Percentiles rank a stretch among this genome's conserved stretches.
Conservation (phyloP, 1,139 yeast genomes). For the Magnusiomyces fungicola region DNA sequence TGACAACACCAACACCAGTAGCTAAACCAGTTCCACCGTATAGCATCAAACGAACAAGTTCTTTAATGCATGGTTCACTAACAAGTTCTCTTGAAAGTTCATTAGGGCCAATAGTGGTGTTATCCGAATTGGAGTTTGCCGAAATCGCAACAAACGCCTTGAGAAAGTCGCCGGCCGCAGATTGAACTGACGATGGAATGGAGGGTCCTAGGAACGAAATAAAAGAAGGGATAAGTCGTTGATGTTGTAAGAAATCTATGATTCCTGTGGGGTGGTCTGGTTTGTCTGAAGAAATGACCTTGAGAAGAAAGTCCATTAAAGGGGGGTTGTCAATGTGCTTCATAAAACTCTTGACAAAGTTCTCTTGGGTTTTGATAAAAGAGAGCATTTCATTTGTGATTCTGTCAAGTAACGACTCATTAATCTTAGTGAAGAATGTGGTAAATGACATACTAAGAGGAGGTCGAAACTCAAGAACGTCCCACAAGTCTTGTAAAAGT, state of each 20-base stretch:
- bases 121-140: slow-evolving; percentile 78
- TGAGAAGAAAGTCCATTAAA: slow-evolving; percentile 72
- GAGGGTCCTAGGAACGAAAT: slow-evolving; percentile 54
- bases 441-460: slow-evolving; percentile 72
- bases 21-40: slow-evolving; percentile 88
- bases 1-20: slow-evolving; percentile 92
- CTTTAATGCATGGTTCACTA: slow-evolving; percentile 56
- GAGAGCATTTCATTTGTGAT: slow-evolving; percentile 77
- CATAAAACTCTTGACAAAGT: slow-evolving; percentile 61
- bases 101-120: slow-evolving; percentile 92
- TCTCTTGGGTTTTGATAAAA: slow-evolving; percentile 58
- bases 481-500: slow-evolving; percentile 69
- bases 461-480: slow-evolving; percentile 54
- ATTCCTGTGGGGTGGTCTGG: slow-evolving; percentile 74
- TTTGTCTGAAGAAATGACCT: slow-evolving; percentile 71
- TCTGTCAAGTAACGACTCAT: slow-evolving; percentile 87
- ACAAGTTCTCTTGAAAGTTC: slow-evolving; percentile 89
- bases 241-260: slow-evolving; percentile 61
- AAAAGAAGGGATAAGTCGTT: slow-evolving; percentile 52
- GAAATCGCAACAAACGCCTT: slow-evolving; percentile 91
- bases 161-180: slow-evolving; percentile 91
- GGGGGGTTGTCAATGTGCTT: slow-evolving; percentile 80
- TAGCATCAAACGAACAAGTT: slow-evolving; percentile 74
- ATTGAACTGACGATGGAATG: slow-evolving; percentile 59
- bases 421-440: slow-evolving; percentile 87